A percentile compares a stretch with the other conserved stretches of the same genome.
Evolutionary conservation across 345 rosid genomes (phyloP).

Genomic region (Lenwebbia sp.): DNA sequence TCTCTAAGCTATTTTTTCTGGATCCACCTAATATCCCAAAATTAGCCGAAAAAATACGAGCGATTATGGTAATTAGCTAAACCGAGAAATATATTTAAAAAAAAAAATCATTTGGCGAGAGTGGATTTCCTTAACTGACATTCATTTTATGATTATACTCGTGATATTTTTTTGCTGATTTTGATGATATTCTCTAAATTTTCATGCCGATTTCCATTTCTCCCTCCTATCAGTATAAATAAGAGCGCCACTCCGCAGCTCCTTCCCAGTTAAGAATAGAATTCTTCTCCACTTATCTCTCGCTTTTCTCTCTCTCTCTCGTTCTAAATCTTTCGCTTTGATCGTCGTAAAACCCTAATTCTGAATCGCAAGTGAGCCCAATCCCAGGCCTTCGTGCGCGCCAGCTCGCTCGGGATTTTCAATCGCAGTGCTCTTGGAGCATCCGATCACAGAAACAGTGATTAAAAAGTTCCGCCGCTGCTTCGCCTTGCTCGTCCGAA

Average conservation of each 20-base stretch:
- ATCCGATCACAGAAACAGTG: not conserved
- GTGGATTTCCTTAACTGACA: not conserved
- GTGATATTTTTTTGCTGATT: not conserved
- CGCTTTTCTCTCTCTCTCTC: not conserved
- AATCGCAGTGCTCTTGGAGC: not conserved
- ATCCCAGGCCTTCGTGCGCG: not conserved
- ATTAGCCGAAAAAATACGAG: not conserved
- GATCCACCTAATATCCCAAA: not conserved
- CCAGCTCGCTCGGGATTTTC: not conserved
- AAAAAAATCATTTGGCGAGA: not conserved
- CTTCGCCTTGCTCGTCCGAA: not conserved
- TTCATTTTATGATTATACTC: no score
- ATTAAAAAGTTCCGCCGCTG: slow-evolving; percentile 8
- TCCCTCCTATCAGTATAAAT: not conserved
- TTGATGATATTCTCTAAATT: not conserved
- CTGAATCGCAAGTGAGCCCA: not conserved
- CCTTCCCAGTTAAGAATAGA: slow-evolving; percentile 8
- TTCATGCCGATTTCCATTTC: not conserved
- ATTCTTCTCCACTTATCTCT: not conserved
- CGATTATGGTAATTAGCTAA: not conserved
- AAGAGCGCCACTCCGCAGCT: not conserved
- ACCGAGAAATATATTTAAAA: not conserved
- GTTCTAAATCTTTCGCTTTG: not conserved
- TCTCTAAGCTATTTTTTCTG: not conserved
- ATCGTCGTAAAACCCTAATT: slow-evolving; percentile 13